Evolutionary conservation across 495 filamentous ascomycete species (phyloP), one percentile per base, ranked within the genome.

Genomic region (Talaromyces nanjingensis): DNA sequence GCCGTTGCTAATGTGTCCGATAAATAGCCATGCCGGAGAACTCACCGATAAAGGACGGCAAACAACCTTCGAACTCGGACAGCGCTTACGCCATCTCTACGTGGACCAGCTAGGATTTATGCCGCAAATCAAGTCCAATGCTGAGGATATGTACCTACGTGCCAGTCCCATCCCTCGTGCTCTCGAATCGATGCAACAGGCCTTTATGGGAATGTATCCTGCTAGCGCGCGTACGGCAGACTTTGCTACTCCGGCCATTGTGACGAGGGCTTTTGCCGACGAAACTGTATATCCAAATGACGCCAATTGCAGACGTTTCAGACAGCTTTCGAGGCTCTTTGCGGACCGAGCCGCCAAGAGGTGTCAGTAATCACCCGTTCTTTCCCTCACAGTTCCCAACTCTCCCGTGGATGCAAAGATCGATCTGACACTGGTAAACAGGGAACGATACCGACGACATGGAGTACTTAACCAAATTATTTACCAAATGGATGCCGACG

Each of bases 271-370:
- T 5, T 82, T 87, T 0, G 81, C 82, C 1, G 93, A 97, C 62
- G 94, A 98, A 76, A 97, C 93, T 0, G 78, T 98, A 0, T 97
- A 89, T 72, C 94, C 94, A 0, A 98, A 98, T 71, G 92, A 96
- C 62, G 77, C 81, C 58, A 90, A 87, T 72, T 98, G 94, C 73
- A 84, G 87, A 42, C 84, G 94, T 11, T 94, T 97, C 71, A 85
- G 85, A 27, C 90, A 93, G 59, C 82, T 98, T 7, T 83, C 86
- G 1, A 76, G 87, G 24, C 88, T 88, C 0, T 98, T 97, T 72
- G 92, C 93, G 2, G 83, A 93, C 59, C 82, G 91, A 6, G 83
- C 93, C 4, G 91, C 92, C 9, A 80, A 87, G 34, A 82, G 87
- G 69, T 96, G 91, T 83, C 76, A 65, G 73, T 65, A 22, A 33